Evolutionary conservation across 768 basidiomycete species (phyloP).

Genomic region (Calocybe cyanea): DNA sequence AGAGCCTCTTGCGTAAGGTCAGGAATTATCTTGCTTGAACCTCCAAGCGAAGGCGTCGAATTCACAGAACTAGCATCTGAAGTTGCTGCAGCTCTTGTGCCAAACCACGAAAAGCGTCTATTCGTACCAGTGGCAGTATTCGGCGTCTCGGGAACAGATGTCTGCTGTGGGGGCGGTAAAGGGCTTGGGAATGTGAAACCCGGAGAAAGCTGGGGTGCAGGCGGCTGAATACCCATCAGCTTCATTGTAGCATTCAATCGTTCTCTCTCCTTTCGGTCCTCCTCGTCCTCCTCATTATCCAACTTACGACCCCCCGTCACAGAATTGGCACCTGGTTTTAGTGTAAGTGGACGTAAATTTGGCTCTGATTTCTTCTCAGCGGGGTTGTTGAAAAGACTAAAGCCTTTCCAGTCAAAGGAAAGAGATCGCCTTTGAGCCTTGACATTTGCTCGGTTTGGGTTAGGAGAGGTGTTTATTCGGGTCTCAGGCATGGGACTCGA

Average conservation of each 20-base stretch:
- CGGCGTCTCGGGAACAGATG: slow-evolving; percentile 6
- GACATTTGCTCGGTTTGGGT: slow-evolving; percentile 22
- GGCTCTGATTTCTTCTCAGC: slow-evolving; percentile 64
- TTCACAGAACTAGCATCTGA: slow-evolving; percentile 48
- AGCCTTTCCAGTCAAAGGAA: slow-evolving; percentile 80
- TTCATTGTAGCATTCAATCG: slow-evolving; percentile 90
- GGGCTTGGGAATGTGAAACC: slow-evolving; percentile 21
- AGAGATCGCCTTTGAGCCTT: slow-evolving; percentile 68
- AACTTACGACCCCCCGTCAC: slow-evolving; percentile 70
- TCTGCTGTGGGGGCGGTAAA: neutral
- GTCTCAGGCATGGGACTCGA: slow-evolving; percentile 29
- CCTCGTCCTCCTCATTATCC: slow-evolving; percentile 89
- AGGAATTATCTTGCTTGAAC: slow-evolving; percentile 23
- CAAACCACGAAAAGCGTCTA: slow-evolving; percentile 72
- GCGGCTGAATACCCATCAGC: slow-evolving; percentile 84
- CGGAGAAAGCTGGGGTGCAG: slow-evolving; percentile 37
- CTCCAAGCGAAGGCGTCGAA: slow-evolving; percentile 35
- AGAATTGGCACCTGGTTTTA: slow-evolving; percentile 58
- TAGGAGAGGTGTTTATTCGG: slow-evolving; percentile 21
- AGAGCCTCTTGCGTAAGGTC: slow-evolving; percentile 72
- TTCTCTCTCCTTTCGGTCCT: slow-evolving; percentile 84
- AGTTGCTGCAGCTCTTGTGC: slow-evolving; percentile 36
- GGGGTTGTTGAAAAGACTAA: slow-evolving; percentile 61
- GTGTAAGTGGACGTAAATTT: slow-evolving; percentile 66
- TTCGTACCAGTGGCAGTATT: slow-evolving; percentile 28